Percentiles rank a stretch among this genome's conserved stretches.
Evolutionary conservation across 228 moss, liverwort and hornwort species (phyloP).

Genomic region (Sphagnum magellanicum): DNA sequence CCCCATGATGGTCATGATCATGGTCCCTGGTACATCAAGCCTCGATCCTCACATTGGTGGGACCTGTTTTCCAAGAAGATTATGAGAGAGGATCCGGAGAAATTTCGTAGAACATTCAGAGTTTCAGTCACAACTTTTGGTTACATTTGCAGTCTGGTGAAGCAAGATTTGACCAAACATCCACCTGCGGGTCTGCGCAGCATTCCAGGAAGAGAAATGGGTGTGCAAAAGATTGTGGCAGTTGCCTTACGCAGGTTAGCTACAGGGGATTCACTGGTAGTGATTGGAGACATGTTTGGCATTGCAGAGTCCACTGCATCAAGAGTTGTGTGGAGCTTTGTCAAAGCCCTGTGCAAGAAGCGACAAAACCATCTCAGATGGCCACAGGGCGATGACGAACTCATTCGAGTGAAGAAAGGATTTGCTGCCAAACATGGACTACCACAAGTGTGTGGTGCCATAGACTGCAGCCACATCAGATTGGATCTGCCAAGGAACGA

Average conservation of each 20-base stretch:
- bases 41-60: slow-evolving; percentile 1
- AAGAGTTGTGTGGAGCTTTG: slow-evolving; percentile 85
- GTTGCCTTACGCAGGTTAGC: slow-evolving; percentile 79
- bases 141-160: slow-evolving; percentile 77
- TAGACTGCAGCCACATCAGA: slow-evolving; percentile 77
- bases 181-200: slow-evolving; percentile 73
- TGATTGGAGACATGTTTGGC: slow-evolving; percentile 79
- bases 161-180: slow-evolving; percentile 68
- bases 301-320: slow-evolving; percentile 83
- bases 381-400: slow-evolving; percentile 67
- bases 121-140: slow-evolving; percentile 77
- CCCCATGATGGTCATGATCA: neutral
- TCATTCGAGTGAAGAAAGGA: slow-evolving; percentile 73
- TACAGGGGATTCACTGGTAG: slow-evolving; percentile 68
- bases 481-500: slow-evolving; percentile 47
- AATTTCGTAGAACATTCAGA: slow-evolving; percentile 45
- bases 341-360: slow-evolving; percentile 70
- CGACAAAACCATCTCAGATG: slow-evolving; percentile 70
- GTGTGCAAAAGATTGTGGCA: slow-evolving; percentile 86
- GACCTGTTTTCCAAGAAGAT: neutral
- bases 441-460: slow-evolving; percentile 80
- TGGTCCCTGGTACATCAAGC: slow-evolving; percentile 7
- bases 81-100: slow-evolving; percentile 23
- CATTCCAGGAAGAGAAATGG: slow-evolving; percentile 73
- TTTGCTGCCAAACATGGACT: slow-evolving; percentile 70